These are phyloP conservation scores for Gardenia jasminoides DNA, from an alignment of 257 asterid genomes.

Conservation along the genomic window DNA sequence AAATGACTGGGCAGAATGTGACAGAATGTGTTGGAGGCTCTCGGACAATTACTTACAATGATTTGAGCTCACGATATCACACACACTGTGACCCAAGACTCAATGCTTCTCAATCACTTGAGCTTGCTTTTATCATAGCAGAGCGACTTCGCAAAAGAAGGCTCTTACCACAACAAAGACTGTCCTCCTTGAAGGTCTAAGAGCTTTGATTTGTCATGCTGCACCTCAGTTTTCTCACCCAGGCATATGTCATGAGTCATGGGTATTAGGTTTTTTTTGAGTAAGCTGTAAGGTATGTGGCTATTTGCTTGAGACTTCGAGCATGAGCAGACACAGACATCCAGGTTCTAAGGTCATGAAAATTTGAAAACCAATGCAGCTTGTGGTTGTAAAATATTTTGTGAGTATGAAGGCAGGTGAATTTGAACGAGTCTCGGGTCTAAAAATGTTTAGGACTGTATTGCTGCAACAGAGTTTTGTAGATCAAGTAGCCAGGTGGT, in stretches of 20 bases:
- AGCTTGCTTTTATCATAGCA: conserved; percentile 67
- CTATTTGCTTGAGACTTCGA: not conserved
- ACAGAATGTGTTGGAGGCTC: conserved; percentile 81
- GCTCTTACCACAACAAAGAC: conserved; percentile 41
- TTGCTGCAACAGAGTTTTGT: not conserved
- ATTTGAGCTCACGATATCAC: conserved; percentile 66
- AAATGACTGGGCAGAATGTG: conserved; percentile 82
- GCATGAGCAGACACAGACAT: not conserved
- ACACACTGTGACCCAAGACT: conserved; percentile 81
- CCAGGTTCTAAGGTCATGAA: not conserved
- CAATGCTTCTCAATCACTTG: conserved; percentile 74
- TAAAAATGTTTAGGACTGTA: not conserved
- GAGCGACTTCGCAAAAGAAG: conserved; percentile 70
- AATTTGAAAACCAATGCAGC: not conserved
- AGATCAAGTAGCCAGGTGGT: not conserved
- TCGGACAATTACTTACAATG: conserved; percentile 58
- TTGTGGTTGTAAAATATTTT: not conserved
- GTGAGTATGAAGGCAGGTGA: not conserved
- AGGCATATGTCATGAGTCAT: not conserved
- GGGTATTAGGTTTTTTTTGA: not conserved
- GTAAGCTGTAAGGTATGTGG: not conserved
- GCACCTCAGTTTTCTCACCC: not conserved
- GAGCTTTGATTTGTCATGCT: conserved; percentile 5
- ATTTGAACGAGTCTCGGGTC: no score
- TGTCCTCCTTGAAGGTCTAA: conserved; percentile 32